A percentile compares a stretch with the other conserved stretches of the same genome.
Conservation (phyloP, 1,284 basidiomycete genomes). For the Gastroboletus turbinatus region DNA sequence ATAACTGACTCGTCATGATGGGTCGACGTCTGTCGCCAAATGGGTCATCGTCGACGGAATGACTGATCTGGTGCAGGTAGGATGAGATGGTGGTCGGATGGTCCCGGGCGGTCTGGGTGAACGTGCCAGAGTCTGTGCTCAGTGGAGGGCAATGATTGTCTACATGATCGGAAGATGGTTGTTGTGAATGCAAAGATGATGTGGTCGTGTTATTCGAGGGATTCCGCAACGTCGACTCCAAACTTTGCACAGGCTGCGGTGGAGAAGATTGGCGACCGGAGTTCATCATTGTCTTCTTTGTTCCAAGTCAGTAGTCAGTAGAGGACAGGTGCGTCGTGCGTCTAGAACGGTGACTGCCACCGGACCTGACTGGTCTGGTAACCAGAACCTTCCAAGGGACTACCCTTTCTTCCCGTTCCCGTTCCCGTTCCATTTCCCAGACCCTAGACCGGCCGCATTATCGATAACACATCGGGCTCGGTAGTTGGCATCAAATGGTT, state of each 20-base stretch:
- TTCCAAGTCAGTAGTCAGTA: background rate
- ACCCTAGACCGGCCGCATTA: too few species aligned
- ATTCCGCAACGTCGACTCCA: background rate
- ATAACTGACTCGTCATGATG: background rate
- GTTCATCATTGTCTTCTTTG: background rate
- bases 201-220: background rate
- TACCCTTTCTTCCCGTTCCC: too few species aligned
- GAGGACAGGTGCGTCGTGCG: background rate
- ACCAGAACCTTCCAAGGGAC: too few species aligned
- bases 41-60: slow-evolving; percentile 9
- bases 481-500: too few species aligned
- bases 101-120: background rate
- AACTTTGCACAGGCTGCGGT: background rate
- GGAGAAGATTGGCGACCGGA: background rate
- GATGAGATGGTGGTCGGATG: background rate
- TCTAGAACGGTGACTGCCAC: too few species aligned
- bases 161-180: background rate
- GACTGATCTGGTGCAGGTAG: slow-evolving; percentile 12
- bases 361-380: too few species aligned
- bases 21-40: slow-evolving; percentile 8
- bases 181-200: background rate
- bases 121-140: background rate
- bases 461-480: too few species aligned
- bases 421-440: too few species aligned
- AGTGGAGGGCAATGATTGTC: background rate